phyloP scores from a whole-genome alignment of 345 rosid species.

The Bruguiera gymnorhiza region DNA sequence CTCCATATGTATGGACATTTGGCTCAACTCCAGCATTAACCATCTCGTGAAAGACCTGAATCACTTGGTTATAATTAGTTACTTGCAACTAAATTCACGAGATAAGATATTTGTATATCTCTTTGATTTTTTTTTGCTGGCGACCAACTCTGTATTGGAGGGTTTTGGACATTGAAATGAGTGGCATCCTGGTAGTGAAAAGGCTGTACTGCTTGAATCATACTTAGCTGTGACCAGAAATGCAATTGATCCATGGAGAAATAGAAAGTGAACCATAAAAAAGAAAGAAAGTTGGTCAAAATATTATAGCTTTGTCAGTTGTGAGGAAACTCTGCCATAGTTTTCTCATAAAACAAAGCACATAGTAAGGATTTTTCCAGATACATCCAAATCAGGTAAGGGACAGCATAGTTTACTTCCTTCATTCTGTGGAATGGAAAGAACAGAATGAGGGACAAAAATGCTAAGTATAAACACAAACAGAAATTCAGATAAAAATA shows the following conservation, averaged over 20 bases:
- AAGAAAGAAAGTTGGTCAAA: background rate
- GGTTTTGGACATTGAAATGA: no score
- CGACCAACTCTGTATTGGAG: no score
- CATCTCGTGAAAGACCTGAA: constrained; percentile 91
- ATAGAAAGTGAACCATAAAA: no score
- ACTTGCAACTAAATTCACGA: no score
- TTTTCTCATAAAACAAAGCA: constrained; percentile 2
- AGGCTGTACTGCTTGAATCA: no score
- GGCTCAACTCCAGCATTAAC: constrained; percentile 88
- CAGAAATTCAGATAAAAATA: background rate
- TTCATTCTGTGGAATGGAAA: background rate
- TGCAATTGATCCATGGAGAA: no score
- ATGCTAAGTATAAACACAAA: background rate
- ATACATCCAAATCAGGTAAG: background rate
- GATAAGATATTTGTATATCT: no score
- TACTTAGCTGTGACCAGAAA: no score
- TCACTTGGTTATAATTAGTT: background rate
- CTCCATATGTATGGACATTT: constrained; percentile 86
- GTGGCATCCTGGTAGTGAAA: no score
- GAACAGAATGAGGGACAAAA: background rate
- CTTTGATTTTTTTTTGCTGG: no score
- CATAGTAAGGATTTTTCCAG: background rate
- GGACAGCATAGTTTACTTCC: background rate
- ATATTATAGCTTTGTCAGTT: background rate
- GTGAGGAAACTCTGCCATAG: background rate